Base-by-base conservation (phyloP, 108 stramenopile genomes). In the Nannochloropsis gaditana region DNA sequence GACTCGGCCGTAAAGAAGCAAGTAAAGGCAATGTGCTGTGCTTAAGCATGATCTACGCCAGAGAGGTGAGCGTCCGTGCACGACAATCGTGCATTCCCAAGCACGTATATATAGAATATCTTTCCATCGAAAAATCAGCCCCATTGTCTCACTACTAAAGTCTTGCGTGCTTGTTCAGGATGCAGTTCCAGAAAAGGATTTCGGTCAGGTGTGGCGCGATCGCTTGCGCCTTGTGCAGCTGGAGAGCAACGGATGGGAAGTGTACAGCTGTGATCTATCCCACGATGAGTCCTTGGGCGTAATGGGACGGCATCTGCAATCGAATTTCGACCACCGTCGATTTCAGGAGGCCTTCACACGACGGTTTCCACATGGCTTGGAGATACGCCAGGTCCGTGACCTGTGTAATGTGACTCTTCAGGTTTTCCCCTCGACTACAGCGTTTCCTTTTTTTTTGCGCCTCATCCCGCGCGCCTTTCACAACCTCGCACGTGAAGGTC, bases 141-240 rank as follows among this genome's bases (percentile, higher is more conserved):
- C 31, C 31, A 31, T 31, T 31, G 31, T 31, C 31, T 31, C 31
- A 31, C 31, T 31, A 31, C 31, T 31, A 31, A 31, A 31, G 31
- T 31, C 31, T 31, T 31, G 31, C 31, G 31, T 31, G 31, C 31
- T 31, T 31, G 2, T n/a, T 73, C 59, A 73, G 59, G 59, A 73
- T n/a, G 59, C 59, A 3, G 59, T 73, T n/a, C 59, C 59, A n/a
- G 59, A n/a, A 8, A 73, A 73, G 59, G 59, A 73, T 73, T 73
- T 73, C n/a, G 59, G 59, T 73, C 59, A 73, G n/a, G 59, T 73
- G 15, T 73, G 59, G 59, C 59, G 59, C 19, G 59, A 73, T n/a
- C 59, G 59, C n/a, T 2, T 73, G 19, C 59, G 59, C 59, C 59
- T 73, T 0, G 2, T 73, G 59, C 59, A 73, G 59, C 59, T 73